A percentile compares a stretch with the other conserved stretches of the same genome.
These are phyloP conservation scores for Ilyonectria destructans DNA, from an alignment of 2,329 filamentous ascomycete genomes.

Conservation along the genomic window DNA sequence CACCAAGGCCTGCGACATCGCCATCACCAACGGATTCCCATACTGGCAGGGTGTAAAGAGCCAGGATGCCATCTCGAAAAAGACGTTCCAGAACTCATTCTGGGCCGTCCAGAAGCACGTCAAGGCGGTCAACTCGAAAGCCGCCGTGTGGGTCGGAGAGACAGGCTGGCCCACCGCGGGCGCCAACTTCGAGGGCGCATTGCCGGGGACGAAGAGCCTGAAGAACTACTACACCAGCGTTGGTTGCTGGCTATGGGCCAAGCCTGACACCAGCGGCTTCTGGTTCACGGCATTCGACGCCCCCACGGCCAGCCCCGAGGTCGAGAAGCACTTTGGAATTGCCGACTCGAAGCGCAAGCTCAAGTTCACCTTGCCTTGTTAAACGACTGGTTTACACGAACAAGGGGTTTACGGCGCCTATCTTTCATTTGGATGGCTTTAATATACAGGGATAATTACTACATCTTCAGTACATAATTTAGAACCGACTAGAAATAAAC, in stretches of 20 bases:
- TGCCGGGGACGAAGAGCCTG: constrained; percentile 35
- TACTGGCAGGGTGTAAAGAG: constrained; percentile 46
- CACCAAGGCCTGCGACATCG: constrained; percentile 44
- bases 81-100: constrained; percentile 47
- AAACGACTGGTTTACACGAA: constrained; percentile 46
- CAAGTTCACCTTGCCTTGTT: constrained; percentile 44
- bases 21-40: constrained; percentile 46
- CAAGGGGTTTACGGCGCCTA: background rate
- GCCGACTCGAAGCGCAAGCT: constrained; percentile 44
- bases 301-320: constrained; percentile 37
- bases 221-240: constrained; percentile 45
- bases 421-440: too few species aligned
- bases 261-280: constrained; percentile 40
- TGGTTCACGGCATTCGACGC: constrained; percentile 48
- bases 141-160: constrained; percentile 44
- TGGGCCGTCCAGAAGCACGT: constrained; percentile 42
- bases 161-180: constrained; percentile 45
- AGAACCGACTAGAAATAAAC: too few species aligned
- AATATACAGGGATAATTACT: too few species aligned
- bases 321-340: constrained; percentile 47
- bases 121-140: constrained; percentile 40
- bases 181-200: constrained; percentile 38
- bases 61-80: constrained; percentile 44
- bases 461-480: too few species aligned
- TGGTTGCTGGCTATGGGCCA: constrained; percentile 43